A percentile compares a stretch with the other conserved stretches of the same genome.
These are phyloP conservation scores for Trichoderma sp. DNA, from an alignment of 2,329 filamentous ascomycete species.

Conservation along the genomic window DNA sequence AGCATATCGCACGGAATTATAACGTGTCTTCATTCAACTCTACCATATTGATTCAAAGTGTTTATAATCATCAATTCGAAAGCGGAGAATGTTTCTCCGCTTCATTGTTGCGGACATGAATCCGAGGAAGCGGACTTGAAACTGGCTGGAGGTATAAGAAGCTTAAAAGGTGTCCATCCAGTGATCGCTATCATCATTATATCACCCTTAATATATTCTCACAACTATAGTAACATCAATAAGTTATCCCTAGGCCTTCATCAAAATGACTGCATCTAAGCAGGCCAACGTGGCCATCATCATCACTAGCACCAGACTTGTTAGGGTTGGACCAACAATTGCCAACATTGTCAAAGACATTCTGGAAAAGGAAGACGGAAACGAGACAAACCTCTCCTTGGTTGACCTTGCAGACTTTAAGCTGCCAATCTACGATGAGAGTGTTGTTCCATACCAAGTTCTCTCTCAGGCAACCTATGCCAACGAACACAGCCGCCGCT, in stretches of 20 bases:
- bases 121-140: neutral
- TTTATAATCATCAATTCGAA: neutral
- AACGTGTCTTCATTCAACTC: neutral
- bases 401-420: neutral
- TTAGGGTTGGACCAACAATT: neutral
- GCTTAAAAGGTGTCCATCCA: neutral
- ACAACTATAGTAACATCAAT: neutral
- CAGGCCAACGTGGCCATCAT: neutral
- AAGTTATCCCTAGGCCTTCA: accelerated
- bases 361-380: neutral
- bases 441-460: neutral
- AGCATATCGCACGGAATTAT: neutral
- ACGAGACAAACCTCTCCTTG: neutral
- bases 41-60: neutral
- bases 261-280: neutral
- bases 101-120: neutral
- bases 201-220: neutral
- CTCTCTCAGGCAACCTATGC: neutral
- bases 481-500: neutral
- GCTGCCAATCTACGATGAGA: neutral
- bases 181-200: neutral
- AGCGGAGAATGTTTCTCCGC: neutral
- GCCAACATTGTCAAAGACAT: neutral
- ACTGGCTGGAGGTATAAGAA: neutral
- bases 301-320: neutral